These are phyloP conservation scores for Parmelia sp. DNA, from an alignment of 495 filamentous ascomycete species.

Conservation along the genomic window DNA sequence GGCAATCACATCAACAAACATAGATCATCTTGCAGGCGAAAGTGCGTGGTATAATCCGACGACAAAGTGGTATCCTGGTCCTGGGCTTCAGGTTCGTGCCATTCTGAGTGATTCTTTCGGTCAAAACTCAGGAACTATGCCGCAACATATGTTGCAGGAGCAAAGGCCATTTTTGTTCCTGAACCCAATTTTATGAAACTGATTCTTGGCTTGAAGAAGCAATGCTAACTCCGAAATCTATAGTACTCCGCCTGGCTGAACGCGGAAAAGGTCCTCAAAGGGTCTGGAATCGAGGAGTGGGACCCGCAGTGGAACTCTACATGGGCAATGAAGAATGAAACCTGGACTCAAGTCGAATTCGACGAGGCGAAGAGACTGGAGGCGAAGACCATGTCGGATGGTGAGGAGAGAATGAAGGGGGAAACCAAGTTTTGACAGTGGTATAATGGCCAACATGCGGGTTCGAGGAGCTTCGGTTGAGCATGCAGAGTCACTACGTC, in stretches of 20 bases:
- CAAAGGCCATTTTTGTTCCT: too few species aligned
- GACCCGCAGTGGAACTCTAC: constrained; percentile 18
- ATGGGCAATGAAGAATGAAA: constrained; percentile 13
- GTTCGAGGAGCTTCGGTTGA: neutral
- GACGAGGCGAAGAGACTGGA: constrained; percentile 5
- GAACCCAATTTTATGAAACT: too few species aligned
- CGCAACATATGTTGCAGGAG: too few species aligned
- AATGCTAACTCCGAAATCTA: too few species aligned
- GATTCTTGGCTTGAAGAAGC: too few species aligned
- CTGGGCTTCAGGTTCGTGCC: too few species aligned
- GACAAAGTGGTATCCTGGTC: constrained; percentile 5
- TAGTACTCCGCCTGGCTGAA: constrained; percentile 20
- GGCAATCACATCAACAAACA: constrained; percentile 13
- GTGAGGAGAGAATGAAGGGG: neutral
- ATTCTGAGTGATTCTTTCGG: too few species aligned
- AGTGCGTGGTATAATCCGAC: neutral
- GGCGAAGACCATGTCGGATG: neutral
- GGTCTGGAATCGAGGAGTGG: constrained; percentile 15
- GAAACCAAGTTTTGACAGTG: neutral
- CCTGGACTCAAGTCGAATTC: constrained; percentile 8
- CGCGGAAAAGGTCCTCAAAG: constrained; percentile 11
- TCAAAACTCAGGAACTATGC: too few species aligned
- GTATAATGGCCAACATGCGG: neutral
- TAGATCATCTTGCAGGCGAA: constrained; percentile 17
- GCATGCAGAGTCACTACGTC: neutral